A percentile compares a stretch with the other conserved stretches of the same genome.
phyloP scores from a whole-genome alignment of 2,329 filamentous ascomycete genomes.

The Diplodia sapinea region DNA sequence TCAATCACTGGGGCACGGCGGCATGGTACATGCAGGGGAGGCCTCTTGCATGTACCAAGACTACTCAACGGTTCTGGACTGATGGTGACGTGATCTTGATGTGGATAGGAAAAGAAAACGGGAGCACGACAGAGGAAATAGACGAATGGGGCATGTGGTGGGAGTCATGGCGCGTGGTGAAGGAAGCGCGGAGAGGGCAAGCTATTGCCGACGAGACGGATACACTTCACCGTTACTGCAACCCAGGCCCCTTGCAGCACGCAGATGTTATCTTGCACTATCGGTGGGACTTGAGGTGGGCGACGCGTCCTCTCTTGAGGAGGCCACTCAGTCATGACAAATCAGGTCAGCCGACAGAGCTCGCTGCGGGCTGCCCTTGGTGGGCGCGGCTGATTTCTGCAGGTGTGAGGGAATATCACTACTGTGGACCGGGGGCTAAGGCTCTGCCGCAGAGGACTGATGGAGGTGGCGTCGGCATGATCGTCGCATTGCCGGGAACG shows the following conservation, averaged over 20 bases:
- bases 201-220: constrained; percentile 12
- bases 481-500: not conserved
- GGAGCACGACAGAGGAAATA: not conserved
- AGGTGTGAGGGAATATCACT: not conserved
- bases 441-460: not conserved
- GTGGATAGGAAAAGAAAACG: not conserved
- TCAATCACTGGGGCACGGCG: constrained; percentile 21
- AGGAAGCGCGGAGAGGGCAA: not conserved
- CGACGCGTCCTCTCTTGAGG: not conserved
- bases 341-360: constrained; percentile 3
- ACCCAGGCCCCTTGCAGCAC: not conserved
- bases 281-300: not conserved
- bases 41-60: not conserved
- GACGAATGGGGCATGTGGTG: not conserved
- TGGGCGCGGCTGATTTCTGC: constrained; percentile 8
- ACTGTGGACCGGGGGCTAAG: not conserved
- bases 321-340: constrained; percentile 13
- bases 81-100: not conserved
- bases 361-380: constrained; percentile 8
- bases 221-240: not conserved
- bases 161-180: not conserved
- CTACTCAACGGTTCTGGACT: not conserved
- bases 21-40: constrained; percentile 13
- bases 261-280: not conserved
- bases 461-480: constrained; percentile 9